Evolutionary conservation across 1,284 basidiomycete genomes (phyloP).

Genomic region (Paramarasmius palmivorus): DNA sequence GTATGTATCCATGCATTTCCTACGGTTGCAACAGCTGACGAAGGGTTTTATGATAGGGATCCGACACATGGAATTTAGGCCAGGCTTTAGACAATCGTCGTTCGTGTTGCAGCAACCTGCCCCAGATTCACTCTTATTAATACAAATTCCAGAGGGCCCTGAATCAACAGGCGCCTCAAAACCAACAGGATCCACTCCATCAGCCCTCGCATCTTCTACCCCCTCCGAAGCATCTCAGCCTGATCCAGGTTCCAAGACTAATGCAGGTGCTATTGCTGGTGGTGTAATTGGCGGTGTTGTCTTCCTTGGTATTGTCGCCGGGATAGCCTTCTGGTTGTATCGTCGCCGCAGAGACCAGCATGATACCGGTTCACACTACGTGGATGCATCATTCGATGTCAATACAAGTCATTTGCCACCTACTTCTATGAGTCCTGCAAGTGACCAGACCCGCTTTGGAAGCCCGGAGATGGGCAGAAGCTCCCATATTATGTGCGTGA

Average conservation of each 20-base stretch:
- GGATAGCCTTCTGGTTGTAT: neutral
- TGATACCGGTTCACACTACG: neutral
- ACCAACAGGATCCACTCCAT: conserved; percentile 4
- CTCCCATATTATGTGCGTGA: neutral
- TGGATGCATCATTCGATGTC: neutral
- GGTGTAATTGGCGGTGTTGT: conserved; percentile 43
- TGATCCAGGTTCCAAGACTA: conserved; percentile 26
- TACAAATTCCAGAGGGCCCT: conserved; percentile 5
- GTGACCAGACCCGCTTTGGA: neutral
- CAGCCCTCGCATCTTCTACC: conserved; percentile 3
- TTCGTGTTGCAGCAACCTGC: neutral
- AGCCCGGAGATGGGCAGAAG: neutral
- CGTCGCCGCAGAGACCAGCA: neutral
- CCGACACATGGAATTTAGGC: conserved; percentile 17
- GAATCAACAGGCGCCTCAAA: conserved; percentile 10
- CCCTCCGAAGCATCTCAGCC: conserved; percentile 12
- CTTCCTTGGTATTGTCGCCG: conserved; percentile 22
- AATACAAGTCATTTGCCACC: neutral
- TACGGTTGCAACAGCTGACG: conserved; percentile 23
- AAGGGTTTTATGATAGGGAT: conserved; percentile 9
- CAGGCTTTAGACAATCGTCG: conserved; percentile 17
- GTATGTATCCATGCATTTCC: conserved; percentile 19
- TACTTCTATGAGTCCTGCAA: neutral
- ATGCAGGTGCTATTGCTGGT: conserved; percentile 44
- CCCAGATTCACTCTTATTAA: neutral